A percentile compares a stretch with the other conserved stretches of the same genome.
Conservation (phyloP, 345 rosid genomes). For the Dovyalis caffra region DNA sequence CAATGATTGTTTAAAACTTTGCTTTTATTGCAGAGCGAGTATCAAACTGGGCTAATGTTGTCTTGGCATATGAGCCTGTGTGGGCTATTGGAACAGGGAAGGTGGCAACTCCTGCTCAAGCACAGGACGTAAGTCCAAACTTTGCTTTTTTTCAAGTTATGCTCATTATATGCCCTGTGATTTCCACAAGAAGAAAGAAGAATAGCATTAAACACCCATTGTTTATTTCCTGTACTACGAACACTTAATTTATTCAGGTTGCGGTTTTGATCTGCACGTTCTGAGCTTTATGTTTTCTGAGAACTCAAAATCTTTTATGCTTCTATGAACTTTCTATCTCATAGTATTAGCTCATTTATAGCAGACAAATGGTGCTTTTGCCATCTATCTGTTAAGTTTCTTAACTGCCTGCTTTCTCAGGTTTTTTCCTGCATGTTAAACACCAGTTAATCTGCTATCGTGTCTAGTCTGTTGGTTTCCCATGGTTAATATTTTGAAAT, state of each 20-base stretch:
- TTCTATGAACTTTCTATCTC: not conserved
- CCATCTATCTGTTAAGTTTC: not conserved
- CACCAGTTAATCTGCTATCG: not conserved
- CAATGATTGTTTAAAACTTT: not conserved
- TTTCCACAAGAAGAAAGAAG: not conserved
- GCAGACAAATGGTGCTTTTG: not conserved
- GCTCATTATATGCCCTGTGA: not conserved
- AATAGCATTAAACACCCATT: not conserved
- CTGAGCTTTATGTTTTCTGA: not conserved
- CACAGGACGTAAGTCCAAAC: conserved; percentile 72
- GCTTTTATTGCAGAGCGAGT: conserved; percentile 44
- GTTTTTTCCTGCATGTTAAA: not conserved
- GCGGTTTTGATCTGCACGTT: too few species aligned
- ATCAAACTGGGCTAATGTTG: conserved; percentile 67
- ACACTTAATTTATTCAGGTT: not conserved
- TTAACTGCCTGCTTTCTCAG: not conserved
- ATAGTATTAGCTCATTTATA: not conserved
- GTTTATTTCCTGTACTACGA: not conserved
- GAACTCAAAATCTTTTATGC: not conserved
- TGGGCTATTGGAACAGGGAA: conserved; percentile 98
- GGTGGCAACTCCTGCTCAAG: conserved; percentile 89
- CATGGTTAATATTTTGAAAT: not conserved
- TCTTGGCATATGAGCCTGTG: conserved; percentile 87
- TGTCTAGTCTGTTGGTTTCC: not conserved
- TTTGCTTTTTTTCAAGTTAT: not conserved